Evolutionary conservation across 176 grass and related monocot genomes (phyloP), one percentile per base, ranked within the genome.

Genomic region (Paspalum vaginatum): DNA sequence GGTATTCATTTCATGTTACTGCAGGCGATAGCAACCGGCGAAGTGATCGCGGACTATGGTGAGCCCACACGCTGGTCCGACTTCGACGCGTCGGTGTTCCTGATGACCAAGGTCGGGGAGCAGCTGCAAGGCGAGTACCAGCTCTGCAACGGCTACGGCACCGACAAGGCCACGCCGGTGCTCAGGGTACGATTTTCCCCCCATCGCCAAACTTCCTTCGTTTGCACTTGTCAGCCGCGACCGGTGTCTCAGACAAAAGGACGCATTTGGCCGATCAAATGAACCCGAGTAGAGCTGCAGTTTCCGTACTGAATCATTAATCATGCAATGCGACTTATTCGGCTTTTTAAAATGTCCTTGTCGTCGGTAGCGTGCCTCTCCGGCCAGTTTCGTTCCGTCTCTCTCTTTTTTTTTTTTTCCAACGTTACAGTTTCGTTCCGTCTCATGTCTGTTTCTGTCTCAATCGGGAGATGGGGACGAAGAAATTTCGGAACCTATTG

Each of bases 61-160:
- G 72, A 82, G 8, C 75, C 56, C 18, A 87, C 85, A 0, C 42
- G 18, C 14, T 87, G 85, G 79, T 68, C 79, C 6, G 56, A 87
- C 72, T 81, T 70, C 4, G 85, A 87, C 64, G 79, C 85, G 0
- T 87, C 85, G 0, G 85, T 87, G 7, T 87, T 87, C 12, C 40
- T 18, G 0, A 61, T 83, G 11, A 72, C 73, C 47, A 64, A 24
- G 0, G 79, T 77, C 1, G 47, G 67, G 0, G 46, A 70, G 24
- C 64, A 62, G 25, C 24, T 83, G 9, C 79, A 83, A 6, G 85
- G 85, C 6, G 85, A 83, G 73, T 87, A 87, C 73, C 85, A 87
- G 73, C 51, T 87, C 9, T 87, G 85, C 79, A 87, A 87, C 0
- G 85, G 85, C 2, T 87, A 83, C 13, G 85, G 85, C 48, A 24